Conservation (phyloP, 352 stramenopile species). For the Phytopythium vexans region DNA sequence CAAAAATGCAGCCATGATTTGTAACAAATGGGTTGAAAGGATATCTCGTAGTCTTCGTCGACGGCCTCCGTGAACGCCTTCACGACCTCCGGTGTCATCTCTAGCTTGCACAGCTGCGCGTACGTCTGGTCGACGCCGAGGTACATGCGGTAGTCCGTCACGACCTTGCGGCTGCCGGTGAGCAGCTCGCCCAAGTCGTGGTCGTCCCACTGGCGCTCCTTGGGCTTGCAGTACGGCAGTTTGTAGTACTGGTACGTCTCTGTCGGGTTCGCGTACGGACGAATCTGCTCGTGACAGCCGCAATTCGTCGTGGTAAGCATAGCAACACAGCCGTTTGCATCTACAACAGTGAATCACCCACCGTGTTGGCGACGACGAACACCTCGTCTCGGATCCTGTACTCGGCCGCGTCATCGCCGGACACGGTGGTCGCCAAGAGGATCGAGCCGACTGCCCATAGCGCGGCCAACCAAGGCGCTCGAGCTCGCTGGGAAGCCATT, state of each 20-base stretch:
- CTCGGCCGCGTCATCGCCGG: conserved; percentile 20
- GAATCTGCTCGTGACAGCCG: conserved; percentile 32
- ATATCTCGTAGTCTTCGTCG: conserved; percentile 95
- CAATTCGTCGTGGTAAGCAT: neutral
- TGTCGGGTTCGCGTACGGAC: conserved; percentile 97
- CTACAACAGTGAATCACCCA: conserved; percentile 11
- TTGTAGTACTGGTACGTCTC: conserved; percentile 99
- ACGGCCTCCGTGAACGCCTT: conserved; percentile 94
- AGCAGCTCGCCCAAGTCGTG: conserved; percentile 94
- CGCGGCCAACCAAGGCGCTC: neutral
- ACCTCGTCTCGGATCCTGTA: conserved; percentile 66
- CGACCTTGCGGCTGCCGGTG: conserved; percentile 92
- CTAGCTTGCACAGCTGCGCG: conserved; percentile 88
- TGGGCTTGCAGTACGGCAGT: conserved; percentile 93
- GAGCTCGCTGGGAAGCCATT: too few relatives aligned
- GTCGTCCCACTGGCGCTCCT: conserved; percentile 83
- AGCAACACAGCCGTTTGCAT: neutral
- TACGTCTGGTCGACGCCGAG: conserved; percentile 83
- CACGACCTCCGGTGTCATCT: conserved; percentile 73
- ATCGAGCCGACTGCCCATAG: neutral
- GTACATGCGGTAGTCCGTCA: conserved; percentile 82
- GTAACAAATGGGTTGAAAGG: conserved; percentile 14
- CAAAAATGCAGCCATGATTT: neutral
- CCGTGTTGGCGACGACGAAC: conserved; percentile 69
- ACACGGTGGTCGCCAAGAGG: neutral